phyloP scores from a whole-genome alignment of 768 basidiomycete genomes.

The Fomitopsis serialis region DNA sequence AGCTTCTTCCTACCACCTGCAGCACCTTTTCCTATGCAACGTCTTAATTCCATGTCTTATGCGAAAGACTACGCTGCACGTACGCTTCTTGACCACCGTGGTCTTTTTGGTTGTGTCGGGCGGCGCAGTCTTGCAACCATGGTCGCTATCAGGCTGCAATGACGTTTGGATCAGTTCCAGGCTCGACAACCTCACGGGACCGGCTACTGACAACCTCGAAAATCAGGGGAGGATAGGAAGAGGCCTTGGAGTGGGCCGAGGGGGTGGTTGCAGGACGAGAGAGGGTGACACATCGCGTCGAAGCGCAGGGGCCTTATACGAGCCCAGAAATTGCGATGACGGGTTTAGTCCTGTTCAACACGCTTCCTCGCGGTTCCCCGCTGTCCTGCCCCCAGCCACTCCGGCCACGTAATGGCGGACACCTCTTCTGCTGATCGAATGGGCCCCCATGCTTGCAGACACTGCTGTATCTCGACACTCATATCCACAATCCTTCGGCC shows the following conservation, averaged over 20 bases:
- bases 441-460: not conserved
- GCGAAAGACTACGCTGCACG: slow-evolving; percentile 4
- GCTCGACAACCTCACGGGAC: not conserved
- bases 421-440: not conserved
- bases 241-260: not conserved
- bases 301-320: slow-evolving; percentile 15
- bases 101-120: slow-evolving; percentile 12
- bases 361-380: slow-evolving; percentile 20
- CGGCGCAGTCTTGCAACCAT: slow-evolving; percentile 15
- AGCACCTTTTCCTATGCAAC: slow-evolving; percentile 42
- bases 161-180: slow-evolving; percentile 2
- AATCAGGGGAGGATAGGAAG: not conserved
- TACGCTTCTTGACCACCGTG: slow-evolving; percentile 18
- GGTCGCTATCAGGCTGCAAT: slow-evolving; percentile 7
- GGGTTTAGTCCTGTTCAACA: slow-evolving; percentile 16
- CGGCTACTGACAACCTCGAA: slow-evolving; percentile 1
- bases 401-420: not conserved
- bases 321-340: slow-evolving; percentile 10
- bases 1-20: slow-evolving; percentile 54
- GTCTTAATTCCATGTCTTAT: not conserved
- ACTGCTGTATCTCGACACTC: too few relatives aligned
- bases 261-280: slow-evolving; percentile 9
- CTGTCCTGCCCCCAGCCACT: slow-evolving; percentile 17
- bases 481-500: too few relatives aligned
- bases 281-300: slow-evolving; percentile 8